Evolutionary conservation across 2,329 filamentous ascomycete genomes (phyloP), one percentile per base, ranked within the genome.

Genomic region (Xenosphaeropsis pyriputrescens): DNA sequence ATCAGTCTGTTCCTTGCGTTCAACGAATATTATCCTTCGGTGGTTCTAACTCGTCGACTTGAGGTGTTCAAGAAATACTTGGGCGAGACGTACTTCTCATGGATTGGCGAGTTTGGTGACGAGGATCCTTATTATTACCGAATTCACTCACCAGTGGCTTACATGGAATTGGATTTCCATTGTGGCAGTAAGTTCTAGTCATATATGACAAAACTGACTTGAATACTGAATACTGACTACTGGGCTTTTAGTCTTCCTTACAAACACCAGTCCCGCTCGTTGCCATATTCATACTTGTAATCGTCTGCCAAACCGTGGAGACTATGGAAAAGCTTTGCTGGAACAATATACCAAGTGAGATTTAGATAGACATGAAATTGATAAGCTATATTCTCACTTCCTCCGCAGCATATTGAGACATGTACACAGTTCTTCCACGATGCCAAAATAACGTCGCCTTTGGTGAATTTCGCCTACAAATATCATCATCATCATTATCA

Each of bases 221-320:
- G 16, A 13, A 32, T 6, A 9, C 30, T n/a, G n/a, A 7, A 32
- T 15, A 14, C 30, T 32, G 16, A 15, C 8, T 14, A 3, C 7
- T 32, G 12, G n/a, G 9, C 8, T 9, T 15, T 5, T 15, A 14
- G 82, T 88, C 0, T 88, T 86, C 47, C 55, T 89, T 49, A 75
- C 67, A 1, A 89, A 88, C 51, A 63, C 64, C 36, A 71, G 82
- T 55, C 82, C 82, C 0, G 75, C 75, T 22, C 83, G 81, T 56
- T 89, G 84, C 48, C 83, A 89, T 48, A 81, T 84, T 16, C 83
- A 89, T 53, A 88, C 82, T 0, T 58, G 85, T 37, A 57, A 84
- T 44, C 58, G 83, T 29, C 77, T 72, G 22, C 83, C 83, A 1
- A 88, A 89, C 54, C 73, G 61, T 0, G 83, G 82, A 0, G 83